Evolutionary conservation across 2,329 filamentous ascomycete species (phyloP).

Genomic region (Claviceps pazoutovae): DNA sequence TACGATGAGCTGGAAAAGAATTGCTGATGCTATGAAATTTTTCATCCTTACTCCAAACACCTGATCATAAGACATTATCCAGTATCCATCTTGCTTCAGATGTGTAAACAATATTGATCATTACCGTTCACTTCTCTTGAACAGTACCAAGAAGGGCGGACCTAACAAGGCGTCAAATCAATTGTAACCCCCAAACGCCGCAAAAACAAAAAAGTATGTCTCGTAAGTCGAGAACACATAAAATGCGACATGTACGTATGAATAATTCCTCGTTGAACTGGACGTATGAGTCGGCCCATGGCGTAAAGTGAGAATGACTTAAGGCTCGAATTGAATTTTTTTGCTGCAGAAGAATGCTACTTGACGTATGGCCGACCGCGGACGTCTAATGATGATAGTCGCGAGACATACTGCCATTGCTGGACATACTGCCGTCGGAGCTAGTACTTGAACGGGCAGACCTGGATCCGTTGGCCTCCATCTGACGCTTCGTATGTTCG

Average conservation of each 20-base stretch:
- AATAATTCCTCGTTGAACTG: too few relatives aligned
- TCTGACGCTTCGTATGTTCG: slow-evolving; percentile 50
- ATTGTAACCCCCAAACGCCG: too few relatives aligned
- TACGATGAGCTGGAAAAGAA: neutral
- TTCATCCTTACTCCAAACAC: neutral
- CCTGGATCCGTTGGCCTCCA: slow-evolving; percentile 36
- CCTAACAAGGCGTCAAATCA: too few relatives aligned
- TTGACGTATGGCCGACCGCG: neutral
- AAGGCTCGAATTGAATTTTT: too few relatives aligned
- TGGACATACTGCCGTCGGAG: slow-evolving; percentile 5
- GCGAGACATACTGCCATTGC: slow-evolving; percentile 16
- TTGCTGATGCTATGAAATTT: neutral
- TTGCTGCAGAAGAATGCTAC: too few relatives aligned
- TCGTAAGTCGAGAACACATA: too few relatives aligned
- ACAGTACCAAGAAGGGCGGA: too few relatives aligned
- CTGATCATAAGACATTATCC: neutral
- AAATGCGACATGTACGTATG: too few relatives aligned
- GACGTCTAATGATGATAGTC: slow-evolving; percentile 6
- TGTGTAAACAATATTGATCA: neutral
- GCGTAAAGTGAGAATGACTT: too few relatives aligned
- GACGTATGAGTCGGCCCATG: too few relatives aligned
- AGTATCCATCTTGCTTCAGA: neutral
- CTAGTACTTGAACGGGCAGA: slow-evolving; percentile 8
- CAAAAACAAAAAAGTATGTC: too few relatives aligned
- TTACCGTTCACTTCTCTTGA: neutral